Percentiles rank a stretch among this genome's conserved stretches.
phyloP scores from a whole-genome alignment of 2,329 filamentous ascomycete genomes.

The Neofusicoccum parvum region DNA sequence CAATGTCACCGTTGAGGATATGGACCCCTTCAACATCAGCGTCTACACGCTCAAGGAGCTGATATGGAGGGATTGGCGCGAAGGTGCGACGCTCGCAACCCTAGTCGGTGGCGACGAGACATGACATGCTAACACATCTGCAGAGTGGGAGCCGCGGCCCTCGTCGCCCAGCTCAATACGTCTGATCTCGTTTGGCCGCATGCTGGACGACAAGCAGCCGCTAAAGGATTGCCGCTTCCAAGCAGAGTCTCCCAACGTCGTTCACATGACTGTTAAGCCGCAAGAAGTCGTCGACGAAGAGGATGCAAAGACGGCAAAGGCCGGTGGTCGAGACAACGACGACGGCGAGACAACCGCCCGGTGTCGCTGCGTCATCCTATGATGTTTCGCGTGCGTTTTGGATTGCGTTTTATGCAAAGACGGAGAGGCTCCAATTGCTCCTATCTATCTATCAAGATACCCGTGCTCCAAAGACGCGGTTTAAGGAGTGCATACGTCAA shows the following conservation, averaged over 20 bases:
- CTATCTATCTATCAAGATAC: conserved; percentile 10
- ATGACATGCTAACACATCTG: conserved; percentile 6
- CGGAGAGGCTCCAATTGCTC: conserved; percentile 1
- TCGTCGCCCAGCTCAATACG: conserved; percentile 86
- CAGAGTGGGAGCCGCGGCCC: conserved; percentile 84
- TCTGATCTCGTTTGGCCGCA: conserved; percentile 86
- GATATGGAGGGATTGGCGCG: conserved; percentile 89
- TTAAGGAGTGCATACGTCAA: conserved; percentile 2
- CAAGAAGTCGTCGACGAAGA: conserved; percentile 81
- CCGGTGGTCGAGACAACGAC: conserved; percentile 53
- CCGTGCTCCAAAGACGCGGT: conserved; percentile 9
- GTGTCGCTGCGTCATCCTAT: conserved; percentile 66
- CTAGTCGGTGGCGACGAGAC: background rate
- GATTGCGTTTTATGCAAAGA: background rate
- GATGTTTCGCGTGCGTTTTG: conserved; percentile 3
- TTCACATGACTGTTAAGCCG: conserved; percentile 93
- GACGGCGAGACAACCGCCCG: conserved; percentile 59
- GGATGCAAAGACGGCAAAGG: conserved; percentile 68
- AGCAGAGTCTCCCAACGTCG: conserved; percentile 73
- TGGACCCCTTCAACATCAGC: conserved; percentile 85
- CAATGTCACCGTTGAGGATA: conserved; percentile 73
- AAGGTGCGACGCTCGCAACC: conserved; percentile 50
- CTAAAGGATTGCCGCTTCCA: conserved; percentile 82
- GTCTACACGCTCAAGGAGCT: conserved; percentile 93
- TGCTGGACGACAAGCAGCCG: conserved; percentile 84